Percentiles rank a stretch among this genome's conserved stretches.
Conservation (phyloP, 1,139 yeast species). For the Taphrina confusa region DNA sequence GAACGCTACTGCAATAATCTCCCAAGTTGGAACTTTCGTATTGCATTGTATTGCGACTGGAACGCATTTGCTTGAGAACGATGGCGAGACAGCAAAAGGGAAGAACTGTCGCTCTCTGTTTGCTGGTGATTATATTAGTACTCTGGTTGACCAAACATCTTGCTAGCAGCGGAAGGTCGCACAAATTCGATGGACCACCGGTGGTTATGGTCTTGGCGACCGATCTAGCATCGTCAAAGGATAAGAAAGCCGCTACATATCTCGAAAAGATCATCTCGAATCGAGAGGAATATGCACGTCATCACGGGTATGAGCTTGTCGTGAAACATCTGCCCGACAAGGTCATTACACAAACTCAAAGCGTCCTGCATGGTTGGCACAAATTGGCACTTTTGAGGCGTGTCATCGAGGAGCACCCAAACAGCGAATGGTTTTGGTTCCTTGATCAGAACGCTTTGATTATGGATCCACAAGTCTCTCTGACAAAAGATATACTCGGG, state of each 20-base stretch:
- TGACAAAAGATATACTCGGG: slow-evolving; percentile 59
- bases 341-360: neutral
- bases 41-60: no score
- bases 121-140: neutral
- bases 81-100: neutral
- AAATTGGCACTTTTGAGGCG: slow-evolving; percentile 64
- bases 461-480: slow-evolving; percentile 62
- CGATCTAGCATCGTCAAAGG: slow-evolving; percentile 61
- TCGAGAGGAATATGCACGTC: slow-evolving; percentile 78
- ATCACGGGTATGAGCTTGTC: slow-evolving; percentile 49
- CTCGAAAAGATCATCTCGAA: slow-evolving; percentile 71
- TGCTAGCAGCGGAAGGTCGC: neutral
- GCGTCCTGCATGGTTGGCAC: slow-evolving; percentile 55
- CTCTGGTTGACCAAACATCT: neutral
- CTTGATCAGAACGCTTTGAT: slow-evolving; percentile 69
- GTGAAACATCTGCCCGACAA: neutral
- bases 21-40: no score
- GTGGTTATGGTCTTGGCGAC: slow-evolving; percentile 77
- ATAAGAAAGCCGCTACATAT: slow-evolving; percentile 54
- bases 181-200: slow-evolving; percentile 52
- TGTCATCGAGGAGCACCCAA: slow-evolving; percentile 84
- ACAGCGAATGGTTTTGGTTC: slow-evolving; percentile 82
- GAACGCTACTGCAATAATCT: no score
- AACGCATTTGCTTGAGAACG: neutral
- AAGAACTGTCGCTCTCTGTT: neutral